These are phyloP conservation scores for Fusarium sp. DNA, from an alignment of 2,329 filamentous ascomycete genomes.

Conservation along the genomic window DNA sequence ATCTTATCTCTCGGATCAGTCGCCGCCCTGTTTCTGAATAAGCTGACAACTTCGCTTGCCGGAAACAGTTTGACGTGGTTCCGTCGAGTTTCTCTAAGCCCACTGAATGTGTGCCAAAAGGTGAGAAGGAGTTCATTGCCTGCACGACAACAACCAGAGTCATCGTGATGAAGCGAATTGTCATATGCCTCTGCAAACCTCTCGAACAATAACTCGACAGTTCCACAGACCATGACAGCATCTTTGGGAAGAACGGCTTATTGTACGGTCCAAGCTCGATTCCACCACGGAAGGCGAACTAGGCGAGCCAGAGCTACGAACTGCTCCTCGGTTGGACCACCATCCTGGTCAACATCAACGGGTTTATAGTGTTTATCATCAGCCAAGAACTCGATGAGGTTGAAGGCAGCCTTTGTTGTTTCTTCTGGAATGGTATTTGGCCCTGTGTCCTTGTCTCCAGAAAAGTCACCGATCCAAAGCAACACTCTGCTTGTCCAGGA, in stretches of 20 bases:
- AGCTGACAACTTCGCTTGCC: neutral
- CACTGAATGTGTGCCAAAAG: neutral
- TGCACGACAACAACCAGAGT: neutral
- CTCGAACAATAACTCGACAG: neutral
- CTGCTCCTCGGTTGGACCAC: neutral
- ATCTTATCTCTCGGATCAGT: neutral
- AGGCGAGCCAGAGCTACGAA: neutral
- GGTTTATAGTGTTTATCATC: neutral
- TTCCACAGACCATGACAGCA: neutral
- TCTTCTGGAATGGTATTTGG: neutral
- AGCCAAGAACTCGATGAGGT: neutral
- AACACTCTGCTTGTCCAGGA: neutral
- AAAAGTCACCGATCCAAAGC: neutral
- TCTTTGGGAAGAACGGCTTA: neutral
- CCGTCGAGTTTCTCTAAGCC: too few species aligned
- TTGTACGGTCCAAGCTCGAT: neutral
- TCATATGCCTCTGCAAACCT: neutral
- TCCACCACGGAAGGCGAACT: neutral
- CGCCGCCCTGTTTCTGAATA: neutral
- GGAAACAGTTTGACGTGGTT: fast-evolving
- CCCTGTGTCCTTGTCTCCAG: neutral
- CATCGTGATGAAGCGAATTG: neutral
- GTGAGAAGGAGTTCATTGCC: neutral
- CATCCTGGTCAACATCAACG: neutral
- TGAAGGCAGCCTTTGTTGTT: neutral